These are phyloP conservation scores for Malassezia psittaci DNA, from an alignment of 1,284 basidiomycete genomes.

Conservation along the genomic window DNA sequence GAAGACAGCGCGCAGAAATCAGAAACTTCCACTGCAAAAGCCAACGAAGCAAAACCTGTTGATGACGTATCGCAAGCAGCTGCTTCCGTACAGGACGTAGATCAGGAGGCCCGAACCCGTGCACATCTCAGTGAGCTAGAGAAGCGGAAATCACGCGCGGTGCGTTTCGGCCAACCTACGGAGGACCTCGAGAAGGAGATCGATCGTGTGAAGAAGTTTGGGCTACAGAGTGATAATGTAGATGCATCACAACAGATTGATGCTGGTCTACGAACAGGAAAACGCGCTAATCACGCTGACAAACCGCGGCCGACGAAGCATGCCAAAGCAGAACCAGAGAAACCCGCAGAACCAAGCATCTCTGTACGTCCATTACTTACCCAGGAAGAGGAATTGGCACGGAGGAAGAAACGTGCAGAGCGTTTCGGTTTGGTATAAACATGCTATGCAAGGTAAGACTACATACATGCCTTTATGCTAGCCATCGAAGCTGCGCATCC, in stretches of 20 bases:
- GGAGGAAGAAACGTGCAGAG: slow-evolving; percentile 26
- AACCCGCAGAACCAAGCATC: slow-evolving; percentile 3
- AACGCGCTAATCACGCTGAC: not conserved
- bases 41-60: not conserved
- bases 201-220: slow-evolving; percentile 36
- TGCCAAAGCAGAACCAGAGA: slow-evolving; percentile 23
- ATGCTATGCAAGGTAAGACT: too few relatives aligned
- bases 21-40: not conserved
- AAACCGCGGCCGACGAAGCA: not conserved
- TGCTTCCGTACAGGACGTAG: not conserved
- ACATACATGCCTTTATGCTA: too few relatives aligned
- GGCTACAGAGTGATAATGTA: slow-evolving; percentile 22
- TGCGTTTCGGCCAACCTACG: slow-evolving; percentile 34
- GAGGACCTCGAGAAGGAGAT: slow-evolving; percentile 36
- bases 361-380: not conserved
- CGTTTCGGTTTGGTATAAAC: slow-evolving; percentile 25
- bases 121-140: slow-evolving; percentile 32
- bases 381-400: slow-evolving; percentile 25
- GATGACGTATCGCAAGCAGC: not conserved
- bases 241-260: slow-evolving; percentile 19
- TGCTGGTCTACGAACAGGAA: slow-evolving; percentile 1
- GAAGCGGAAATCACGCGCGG: slow-evolving; percentile 37
- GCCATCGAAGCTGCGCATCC: too few relatives aligned
- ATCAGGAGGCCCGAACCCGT: slow-evolving; percentile 22
- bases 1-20: not conserved